Percentiles rank a stretch among this genome's conserved stretches.
Evolutionary conservation across 1,284 basidiomycete species (phyloP).

Genomic region (Agroathelia rolfsii): DNA sequence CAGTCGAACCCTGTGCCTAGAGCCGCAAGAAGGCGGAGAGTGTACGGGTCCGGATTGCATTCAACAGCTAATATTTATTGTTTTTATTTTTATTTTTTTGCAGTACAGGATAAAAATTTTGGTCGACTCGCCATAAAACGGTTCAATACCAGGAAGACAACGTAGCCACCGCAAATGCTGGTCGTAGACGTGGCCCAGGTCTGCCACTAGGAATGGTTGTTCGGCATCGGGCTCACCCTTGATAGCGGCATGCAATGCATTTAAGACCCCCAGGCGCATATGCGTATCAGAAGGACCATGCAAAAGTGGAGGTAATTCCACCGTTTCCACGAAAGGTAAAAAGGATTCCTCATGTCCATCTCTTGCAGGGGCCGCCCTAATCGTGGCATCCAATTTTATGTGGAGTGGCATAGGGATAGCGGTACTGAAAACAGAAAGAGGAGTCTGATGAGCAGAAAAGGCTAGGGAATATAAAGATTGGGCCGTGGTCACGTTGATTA

Average conservation of each 20-base stretch:
- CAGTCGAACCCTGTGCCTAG: slow-evolving; percentile 73
- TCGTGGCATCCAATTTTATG: no score
- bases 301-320: slow-evolving; percentile 31
- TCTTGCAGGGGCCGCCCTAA: no score
- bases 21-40: slow-evolving; percentile 58
- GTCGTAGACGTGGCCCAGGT: slow-evolving; percentile 58
- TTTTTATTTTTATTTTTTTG: slow-evolving; percentile 1
- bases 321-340: no score
- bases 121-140: slow-evolving; percentile 59
- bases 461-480: no score
- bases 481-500: no score
- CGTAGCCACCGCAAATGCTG: slow-evolving; percentile 58
- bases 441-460: slow-evolving; percentile 10
- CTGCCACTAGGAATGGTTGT: slow-evolving; percentile 68
- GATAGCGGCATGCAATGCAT: slow-evolving; percentile 25
- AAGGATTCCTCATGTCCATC: no score
- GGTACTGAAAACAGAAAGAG: slow-evolving; percentile 23
- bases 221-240: slow-evolving; percentile 41
- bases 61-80: slow-evolving; percentile 72
- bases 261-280: slow-evolving; percentile 33
- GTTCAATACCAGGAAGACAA: slow-evolving; percentile 54
- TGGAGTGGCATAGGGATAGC: no score
- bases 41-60: slow-evolving; percentile 70
- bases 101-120: slow-evolving; percentile 5
- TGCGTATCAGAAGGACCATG: slow-evolving; percentile 32